phyloP scores from a whole-genome alignment of 2,329 filamentous ascomycete species.

The Lachnellula arida region DNA sequence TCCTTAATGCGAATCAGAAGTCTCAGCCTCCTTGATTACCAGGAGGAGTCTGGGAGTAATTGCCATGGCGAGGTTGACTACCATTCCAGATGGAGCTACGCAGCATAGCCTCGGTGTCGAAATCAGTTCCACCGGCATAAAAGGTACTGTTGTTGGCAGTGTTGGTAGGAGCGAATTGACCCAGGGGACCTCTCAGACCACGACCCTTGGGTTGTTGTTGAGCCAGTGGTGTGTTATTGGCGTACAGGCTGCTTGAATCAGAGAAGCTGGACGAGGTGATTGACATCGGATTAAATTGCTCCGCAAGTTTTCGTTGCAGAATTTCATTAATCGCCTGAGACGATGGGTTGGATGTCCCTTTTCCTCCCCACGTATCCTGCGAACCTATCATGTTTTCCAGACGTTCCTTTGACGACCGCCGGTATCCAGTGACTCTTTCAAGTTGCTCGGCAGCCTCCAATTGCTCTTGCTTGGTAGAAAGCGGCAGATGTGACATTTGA shows the following conservation, averaged over 20 bases:
- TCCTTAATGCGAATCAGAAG: background rate
- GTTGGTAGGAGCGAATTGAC: background rate
- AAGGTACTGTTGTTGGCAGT: slow-evolving; percentile 22
- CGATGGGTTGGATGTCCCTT: slow-evolving; percentile 4
- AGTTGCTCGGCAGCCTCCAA: slow-evolving; percentile 20
- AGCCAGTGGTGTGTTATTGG: slow-evolving; percentile 39
- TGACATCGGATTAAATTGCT: slow-evolving; percentile 18
- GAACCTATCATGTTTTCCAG: background rate
- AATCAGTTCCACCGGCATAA: slow-evolving; percentile 25
- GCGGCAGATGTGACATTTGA: slow-evolving; percentile 30
- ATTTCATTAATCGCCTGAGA: slow-evolving; percentile 19
- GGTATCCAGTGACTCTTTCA: slow-evolving; percentile 23
- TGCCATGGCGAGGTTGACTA: slow-evolving; percentile 16
- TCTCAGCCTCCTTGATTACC: slow-evolving; percentile 41
- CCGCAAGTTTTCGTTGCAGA: slow-evolving; percentile 21
- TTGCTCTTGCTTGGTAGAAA: slow-evolving; percentile 20
- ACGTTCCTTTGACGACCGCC: background rate
- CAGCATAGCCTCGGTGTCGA: slow-evolving; percentile 27
- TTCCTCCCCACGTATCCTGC: slow-evolving; percentile 13
- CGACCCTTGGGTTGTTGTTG: slow-evolving; percentile 6
- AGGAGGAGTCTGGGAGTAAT: slow-evolving; percentile 42
- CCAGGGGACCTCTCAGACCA: background rate
- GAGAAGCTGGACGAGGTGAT: slow-evolving; percentile 38
- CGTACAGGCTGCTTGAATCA: slow-evolving; percentile 47
- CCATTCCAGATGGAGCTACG: slow-evolving; percentile 29